phyloP scores from a whole-genome alignment of 805 yeast species.

The Ogataea naganishii region DNA sequence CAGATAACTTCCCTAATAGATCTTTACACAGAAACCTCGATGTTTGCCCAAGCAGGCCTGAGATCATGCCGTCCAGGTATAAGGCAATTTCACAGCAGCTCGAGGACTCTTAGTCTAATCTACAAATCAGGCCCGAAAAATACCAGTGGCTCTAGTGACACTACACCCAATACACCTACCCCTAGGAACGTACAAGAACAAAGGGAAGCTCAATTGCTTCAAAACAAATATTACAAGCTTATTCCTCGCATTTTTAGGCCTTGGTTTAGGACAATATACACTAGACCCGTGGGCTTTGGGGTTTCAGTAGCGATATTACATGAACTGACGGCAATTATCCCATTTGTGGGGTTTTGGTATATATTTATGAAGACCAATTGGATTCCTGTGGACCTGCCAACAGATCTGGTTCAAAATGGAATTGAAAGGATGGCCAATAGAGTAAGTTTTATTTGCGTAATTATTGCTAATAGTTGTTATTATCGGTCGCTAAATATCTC shows the following conservation, averaged over 20 bases:
- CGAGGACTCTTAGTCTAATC: no score
- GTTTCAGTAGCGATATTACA: constrained; percentile 41
- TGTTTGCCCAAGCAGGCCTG: no score
- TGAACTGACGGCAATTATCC: constrained; percentile 44
- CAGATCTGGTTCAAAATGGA: constrained; percentile 40
- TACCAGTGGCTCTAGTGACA: no score
- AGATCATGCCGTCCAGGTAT: no score
- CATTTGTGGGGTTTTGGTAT: constrained; percentile 44
- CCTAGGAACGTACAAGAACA: no score
- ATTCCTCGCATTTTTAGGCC: constrained; percentile 24
- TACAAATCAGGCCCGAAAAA: no score
- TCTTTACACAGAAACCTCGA: no score
- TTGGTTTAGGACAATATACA: constrained; percentile 20
- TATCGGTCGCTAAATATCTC: neutral
- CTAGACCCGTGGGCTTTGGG: constrained; percentile 28
- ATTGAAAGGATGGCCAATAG: constrained; percentile 35
- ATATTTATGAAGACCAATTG: constrained; percentile 32
- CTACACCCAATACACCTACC: no score
- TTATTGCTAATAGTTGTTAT: neutral
- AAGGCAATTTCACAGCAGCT: no score
- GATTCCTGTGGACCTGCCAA: constrained; percentile 37
- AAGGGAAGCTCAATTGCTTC: constrained; percentile 14
- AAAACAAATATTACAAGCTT: constrained; percentile 21
- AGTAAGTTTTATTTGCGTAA: constrained; percentile 9
- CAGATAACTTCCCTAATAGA: no score